A percentile compares a stretch with the other conserved stretches of the same genome.
phyloP scores from a whole-genome alignment of 305 asterid species.

The Ruellia speciosa region DNA sequence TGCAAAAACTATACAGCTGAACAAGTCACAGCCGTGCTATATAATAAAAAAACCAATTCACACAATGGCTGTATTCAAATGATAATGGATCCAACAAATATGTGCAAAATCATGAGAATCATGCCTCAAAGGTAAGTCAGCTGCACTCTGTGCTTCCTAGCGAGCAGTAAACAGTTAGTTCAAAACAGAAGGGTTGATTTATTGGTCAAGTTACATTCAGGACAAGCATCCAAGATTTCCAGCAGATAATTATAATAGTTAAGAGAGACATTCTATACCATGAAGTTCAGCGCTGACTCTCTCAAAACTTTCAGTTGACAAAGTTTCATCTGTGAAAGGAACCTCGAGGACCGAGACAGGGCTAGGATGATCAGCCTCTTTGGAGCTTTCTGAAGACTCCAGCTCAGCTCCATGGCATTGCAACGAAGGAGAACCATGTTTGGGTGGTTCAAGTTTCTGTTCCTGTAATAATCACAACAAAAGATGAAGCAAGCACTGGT shows the following conservation, averaged over 20 bases:
- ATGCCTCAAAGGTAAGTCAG: no score
- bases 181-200: no score
- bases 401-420: conserved; percentile 41
- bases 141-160: no score
- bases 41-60: no score
- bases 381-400: conserved; percentile 53
- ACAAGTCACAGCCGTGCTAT: no score
- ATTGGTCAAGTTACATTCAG: no score
- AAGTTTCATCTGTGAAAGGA: conserved; percentile 48
- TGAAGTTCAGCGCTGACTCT: conserved; percentile 73
- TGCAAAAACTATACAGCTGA: no score
- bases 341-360: conserved; percentile 74
- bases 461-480: conserved; percentile 32
- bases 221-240: neutral
- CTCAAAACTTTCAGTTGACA: conserved; percentile 68
- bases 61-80: no score
- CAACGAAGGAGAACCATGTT: conserved; percentile 28
- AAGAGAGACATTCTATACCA: conserved; percentile 36
- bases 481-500: neutral
- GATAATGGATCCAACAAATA: no score
- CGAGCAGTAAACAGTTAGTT: no score
- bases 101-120: no score
- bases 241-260: conserved; percentile 2
- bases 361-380: conserved; percentile 76
- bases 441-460: conserved; percentile 24